Base-by-base conservation (phyloP, 768 basidiomycete species). In the Auriscalpium orientale region DNA sequence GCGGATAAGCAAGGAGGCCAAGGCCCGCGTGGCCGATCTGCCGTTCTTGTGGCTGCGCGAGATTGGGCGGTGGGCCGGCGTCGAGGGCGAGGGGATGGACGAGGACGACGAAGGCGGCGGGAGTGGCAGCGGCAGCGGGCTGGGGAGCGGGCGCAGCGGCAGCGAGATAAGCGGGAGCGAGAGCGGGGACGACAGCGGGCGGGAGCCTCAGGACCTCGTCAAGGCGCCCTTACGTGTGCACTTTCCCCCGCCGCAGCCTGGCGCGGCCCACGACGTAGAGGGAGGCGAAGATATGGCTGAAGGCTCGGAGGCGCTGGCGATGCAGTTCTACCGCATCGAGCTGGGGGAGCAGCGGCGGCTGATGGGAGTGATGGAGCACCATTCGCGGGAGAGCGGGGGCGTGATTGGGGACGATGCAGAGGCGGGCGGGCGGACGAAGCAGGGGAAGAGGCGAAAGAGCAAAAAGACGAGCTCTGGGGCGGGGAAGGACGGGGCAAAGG, bases 281-380 rank as follows among this genome's bases (percentile, higher is more conserved):
- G 45, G 40, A 13, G 56, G 62, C 9, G 71, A 73, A 1, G 70
- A 75, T 34, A 69, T 82, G 8, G 84, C 89, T 4, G 82, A 89
- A 54, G 86, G 85, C 22, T 79, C 87, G 1, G 89, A 93, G 59
- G 76, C 80, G 1, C 81, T 98, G 34, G 94, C 95, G 2, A 84
- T 84, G 78, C 93, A 98, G 71, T 98, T 95, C 68, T 94, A 95
- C 73, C 79, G 82, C 52, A 89, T 98, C 54, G 95, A 98, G 66
- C 76, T 92, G 1, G 88, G 88, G 3, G 95, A 98, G 69, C 94
- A 95, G 70, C 78, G 87, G 54, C 75, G 95, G 12, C 72, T 98
- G 37, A 89, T 91, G 74, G 86, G 87, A 5, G 83, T 97, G 37
- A 92, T 98, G 91, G 84, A 91, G 53, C 89, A 91, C 68, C 95